Percentiles rank a stretch among this genome's conserved stretches.
Conservation (phyloP, 352 stramenopile genomes). For the Pythium scleroteichum region DNA sequence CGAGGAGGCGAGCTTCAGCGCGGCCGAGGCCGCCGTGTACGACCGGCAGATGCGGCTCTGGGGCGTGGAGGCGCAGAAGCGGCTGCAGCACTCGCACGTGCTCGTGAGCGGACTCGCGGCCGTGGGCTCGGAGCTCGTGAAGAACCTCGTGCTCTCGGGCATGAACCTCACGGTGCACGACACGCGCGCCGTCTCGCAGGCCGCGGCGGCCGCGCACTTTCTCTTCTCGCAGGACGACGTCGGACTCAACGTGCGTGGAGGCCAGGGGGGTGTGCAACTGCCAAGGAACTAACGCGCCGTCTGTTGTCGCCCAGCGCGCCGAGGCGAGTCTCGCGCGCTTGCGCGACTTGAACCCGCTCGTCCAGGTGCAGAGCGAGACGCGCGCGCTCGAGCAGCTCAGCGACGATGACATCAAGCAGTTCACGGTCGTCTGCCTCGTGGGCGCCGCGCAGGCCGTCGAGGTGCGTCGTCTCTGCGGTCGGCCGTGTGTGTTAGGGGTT, state of each 20-base stretch:
- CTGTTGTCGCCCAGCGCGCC: slow-evolving; percentile 52
- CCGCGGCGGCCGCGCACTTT: slow-evolving; percentile 77
- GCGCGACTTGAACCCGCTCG: slow-evolving; percentile 94
- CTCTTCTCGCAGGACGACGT: slow-evolving; percentile 77
- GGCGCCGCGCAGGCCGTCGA: slow-evolving; percentile 44
- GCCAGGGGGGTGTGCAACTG: no score
- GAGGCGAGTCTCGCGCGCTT: slow-evolving; percentile 80
- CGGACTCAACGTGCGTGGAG: slow-evolving; percentile 74
- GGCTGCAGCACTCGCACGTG: slow-evolving; percentile 87
- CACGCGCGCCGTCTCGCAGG: slow-evolving; percentile 42
- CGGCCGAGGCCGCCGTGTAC: slow-evolving; percentile 94
- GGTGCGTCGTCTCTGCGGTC: slow-evolving; percentile 28
- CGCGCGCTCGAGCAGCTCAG: slow-evolving; percentile 42
- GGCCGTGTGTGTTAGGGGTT: not conserved
- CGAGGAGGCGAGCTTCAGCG: slow-evolving; percentile 52
- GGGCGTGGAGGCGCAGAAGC: slow-evolving; percentile 96
- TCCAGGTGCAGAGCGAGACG: slow-evolving; percentile 84
- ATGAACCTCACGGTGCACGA: slow-evolving; percentile 95
- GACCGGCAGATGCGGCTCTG: slow-evolving; percentile 99
- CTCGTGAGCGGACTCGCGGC: slow-evolving; percentile 86
- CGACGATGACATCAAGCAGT: slow-evolving; percentile 85
- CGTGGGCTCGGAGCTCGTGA: slow-evolving; percentile 92
- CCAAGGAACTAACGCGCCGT: no score
- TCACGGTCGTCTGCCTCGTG: slow-evolving; percentile 84
- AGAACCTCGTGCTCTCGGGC: slow-evolving; percentile 97